Conservation (phyloP, 345 rosid genomes). For the Bruguiera sexangula region DNA sequence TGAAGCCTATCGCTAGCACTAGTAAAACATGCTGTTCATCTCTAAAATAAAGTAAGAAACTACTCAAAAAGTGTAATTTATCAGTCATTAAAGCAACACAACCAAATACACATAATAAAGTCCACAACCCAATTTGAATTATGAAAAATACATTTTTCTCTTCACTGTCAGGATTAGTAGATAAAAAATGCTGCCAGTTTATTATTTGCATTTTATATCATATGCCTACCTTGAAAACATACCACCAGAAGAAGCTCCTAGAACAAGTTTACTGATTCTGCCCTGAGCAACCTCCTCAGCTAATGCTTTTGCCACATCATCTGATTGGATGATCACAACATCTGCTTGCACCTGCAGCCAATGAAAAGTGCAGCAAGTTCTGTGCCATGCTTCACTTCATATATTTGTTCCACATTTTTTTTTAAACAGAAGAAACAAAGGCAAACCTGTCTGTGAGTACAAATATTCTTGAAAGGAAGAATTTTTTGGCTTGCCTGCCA, state of each 20-base stretch:
- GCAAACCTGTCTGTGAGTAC: slow-evolving; percentile 57
- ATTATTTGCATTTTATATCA: background rate
- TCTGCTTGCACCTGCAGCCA: slow-evolving; percentile 57
- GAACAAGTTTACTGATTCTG: slow-evolving; percentile 57
- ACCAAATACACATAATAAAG: too few relatives aligned
- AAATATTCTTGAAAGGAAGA: slow-evolving; percentile 64
- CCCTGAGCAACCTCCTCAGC: slow-evolving; percentile 60
- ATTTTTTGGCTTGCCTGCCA: slow-evolving; percentile 55
- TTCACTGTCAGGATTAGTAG: too few relatives aligned
- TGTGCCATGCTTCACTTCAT: background rate
- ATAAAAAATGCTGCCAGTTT: too few relatives aligned
- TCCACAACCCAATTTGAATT: too few relatives aligned
- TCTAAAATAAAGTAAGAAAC: too few relatives aligned
- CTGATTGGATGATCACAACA: slow-evolving; percentile 52
- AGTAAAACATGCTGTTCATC: too few relatives aligned
- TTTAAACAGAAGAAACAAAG: background rate
- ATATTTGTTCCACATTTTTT: background rate
- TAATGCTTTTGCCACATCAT: slow-evolving; percentile 60
- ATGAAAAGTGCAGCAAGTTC: slow-evolving; percentile 10
- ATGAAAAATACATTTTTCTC: too few relatives aligned
- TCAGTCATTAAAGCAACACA: too few relatives aligned
- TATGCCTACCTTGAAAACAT: slow-evolving; percentile 58
- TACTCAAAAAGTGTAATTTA: too few relatives aligned
- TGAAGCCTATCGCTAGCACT: too few relatives aligned
- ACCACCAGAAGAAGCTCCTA: slow-evolving; percentile 65